These are phyloP conservation scores for Lasiodiplodia citricola DNA, from an alignment of 2,329 filamentous ascomycete genomes.

Conservation along the genomic window DNA sequence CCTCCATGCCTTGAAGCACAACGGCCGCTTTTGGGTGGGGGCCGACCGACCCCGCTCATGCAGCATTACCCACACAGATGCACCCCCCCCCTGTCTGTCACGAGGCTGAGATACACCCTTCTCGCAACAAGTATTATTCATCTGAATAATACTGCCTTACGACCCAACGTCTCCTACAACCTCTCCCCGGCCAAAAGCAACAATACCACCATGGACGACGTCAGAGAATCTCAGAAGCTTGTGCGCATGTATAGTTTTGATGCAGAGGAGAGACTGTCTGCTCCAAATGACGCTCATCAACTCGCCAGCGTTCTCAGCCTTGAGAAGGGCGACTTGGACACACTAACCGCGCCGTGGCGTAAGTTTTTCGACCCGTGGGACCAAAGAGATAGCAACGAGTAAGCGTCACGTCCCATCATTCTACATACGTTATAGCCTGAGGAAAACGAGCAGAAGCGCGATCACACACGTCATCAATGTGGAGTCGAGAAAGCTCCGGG, in stretches of 20 bases:
- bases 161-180: not conserved
- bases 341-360: slow-evolving; percentile 25
- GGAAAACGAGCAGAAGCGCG: slow-evolving; percentile 15
- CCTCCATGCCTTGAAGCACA: too few relatives aligned
- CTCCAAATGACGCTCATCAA: not conserved
- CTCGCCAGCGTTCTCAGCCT: slow-evolving; percentile 33
- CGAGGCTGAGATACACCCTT: too few relatives aligned
- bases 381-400: not conserved
- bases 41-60: too few relatives aligned
- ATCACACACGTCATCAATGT: slow-evolving; percentile 25
- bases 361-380: slow-evolving; percentile 30
- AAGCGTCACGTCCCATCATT: not conserved
- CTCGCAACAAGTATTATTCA: too few relatives aligned
- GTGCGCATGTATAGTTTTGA: slow-evolving; percentile 26
- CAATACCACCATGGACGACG: not conserved
- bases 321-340: slow-evolving; percentile 12
- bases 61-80: too few relatives aligned
- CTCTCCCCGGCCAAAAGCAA: not conserved
- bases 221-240: slow-evolving; percentile 1
- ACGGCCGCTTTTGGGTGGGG: too few relatives aligned
- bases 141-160: too few relatives aligned
- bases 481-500: slow-evolving; percentile 25
- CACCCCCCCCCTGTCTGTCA: too few relatives aligned
- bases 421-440: too few relatives aligned
- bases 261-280: slow-evolving; percentile 15